Percentiles rank a stretch among this genome's conserved stretches.
These are phyloP conservation scores for Sugiyamaella sp. DNA, from an alignment of 1,139 yeast genomes.

Conservation along the genomic window DNA sequence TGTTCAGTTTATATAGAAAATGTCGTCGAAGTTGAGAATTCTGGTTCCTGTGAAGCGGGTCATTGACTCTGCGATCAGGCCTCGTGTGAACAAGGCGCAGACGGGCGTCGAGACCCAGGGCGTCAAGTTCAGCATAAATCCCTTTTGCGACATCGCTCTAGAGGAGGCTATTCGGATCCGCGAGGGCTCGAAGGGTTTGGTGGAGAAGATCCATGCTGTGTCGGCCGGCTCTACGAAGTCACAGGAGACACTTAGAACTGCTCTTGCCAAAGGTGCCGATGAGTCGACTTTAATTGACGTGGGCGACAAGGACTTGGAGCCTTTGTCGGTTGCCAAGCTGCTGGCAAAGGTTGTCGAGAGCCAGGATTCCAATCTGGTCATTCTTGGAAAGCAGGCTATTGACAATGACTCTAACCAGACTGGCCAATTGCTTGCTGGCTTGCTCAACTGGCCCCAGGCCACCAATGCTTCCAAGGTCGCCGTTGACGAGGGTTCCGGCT, in stretches of 20 bases:
- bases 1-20: slow-evolving; percentile 6
- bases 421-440: slow-evolving; percentile 96
- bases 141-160: slow-evolving; percentile 94
- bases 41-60: slow-evolving; percentile 95
- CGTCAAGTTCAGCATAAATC: slow-evolving; percentile 90
- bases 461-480: slow-evolving; percentile 92
- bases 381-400: slow-evolving; percentile 94
- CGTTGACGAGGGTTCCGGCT: slow-evolving; percentile 58
- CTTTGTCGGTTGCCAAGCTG: slow-evolving; percentile 87
- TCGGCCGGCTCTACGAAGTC: slow-evolving; percentile 88
- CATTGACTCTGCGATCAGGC: slow-evolving; percentile 90
- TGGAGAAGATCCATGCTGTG: slow-evolving; percentile 86
- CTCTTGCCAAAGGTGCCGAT: slow-evolving; percentile 95
- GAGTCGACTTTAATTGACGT: slow-evolving; percentile 79
- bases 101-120: slow-evolving; percentile 90
- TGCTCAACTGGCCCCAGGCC: slow-evolving; percentile 96
- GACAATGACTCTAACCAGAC: slow-evolving; percentile 95
- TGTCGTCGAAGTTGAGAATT: slow-evolving; percentile 57
- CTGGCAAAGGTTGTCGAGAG: slow-evolving; percentile 72
- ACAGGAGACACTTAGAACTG: slow-evolving; percentile 84
- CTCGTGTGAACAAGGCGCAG: slow-evolving; percentile 84
- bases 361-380: slow-evolving; percentile 72
- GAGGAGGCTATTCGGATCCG: slow-evolving; percentile 88
- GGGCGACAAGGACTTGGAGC: slow-evolving; percentile 73
- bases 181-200: slow-evolving; percentile 63